Evolutionary conservation across 2,329 filamentous ascomycete species (phyloP).

Genomic region (Gnomoniopsis sp.): DNA sequence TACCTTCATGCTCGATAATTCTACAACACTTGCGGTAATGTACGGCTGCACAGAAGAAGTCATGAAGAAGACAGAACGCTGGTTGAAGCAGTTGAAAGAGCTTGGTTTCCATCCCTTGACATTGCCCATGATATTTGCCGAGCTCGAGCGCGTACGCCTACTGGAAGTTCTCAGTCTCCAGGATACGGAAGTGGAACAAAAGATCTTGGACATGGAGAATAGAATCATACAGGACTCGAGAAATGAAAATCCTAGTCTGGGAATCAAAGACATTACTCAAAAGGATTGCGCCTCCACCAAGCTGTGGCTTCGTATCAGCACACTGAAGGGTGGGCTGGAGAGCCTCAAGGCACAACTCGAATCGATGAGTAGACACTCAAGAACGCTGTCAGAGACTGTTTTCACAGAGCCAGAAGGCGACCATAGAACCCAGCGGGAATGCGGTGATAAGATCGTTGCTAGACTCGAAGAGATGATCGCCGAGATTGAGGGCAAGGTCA

Average conservation of each 20-base stretch:
- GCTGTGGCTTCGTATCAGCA: constrained; percentile 19
- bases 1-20: constrained; percentile 18
- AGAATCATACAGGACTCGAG: constrained; percentile 5
- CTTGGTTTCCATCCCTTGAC: constrained; percentile 19
- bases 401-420: background rate
- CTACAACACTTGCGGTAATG: constrained; percentile 17
- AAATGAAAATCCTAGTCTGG: too few relatives aligned
- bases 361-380: constrained; percentile 10
- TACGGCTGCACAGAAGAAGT: constrained; percentile 20
- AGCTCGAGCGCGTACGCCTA: constrained; percentile 20
- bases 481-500: constrained; percentile 18
- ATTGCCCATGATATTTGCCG: constrained; percentile 20
- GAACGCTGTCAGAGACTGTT: background rate
- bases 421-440: background rate
- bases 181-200: constrained; percentile 1
- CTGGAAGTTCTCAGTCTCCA: constrained; percentile 12
- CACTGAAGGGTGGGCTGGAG: constrained; percentile 20
- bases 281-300: constrained; percentile 19
- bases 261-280: constrained; percentile 2
- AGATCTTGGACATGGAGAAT: constrained; percentile 19
- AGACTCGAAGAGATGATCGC: constrained; percentile 20
- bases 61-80: background rate
- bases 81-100: constrained; percentile 1
- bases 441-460: constrained; percentile 9
- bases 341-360: constrained; percentile 15